Conservation (phyloP, 2,329 filamentous ascomycete genomes). For the Basipetospora chlamydospora region DNA sequence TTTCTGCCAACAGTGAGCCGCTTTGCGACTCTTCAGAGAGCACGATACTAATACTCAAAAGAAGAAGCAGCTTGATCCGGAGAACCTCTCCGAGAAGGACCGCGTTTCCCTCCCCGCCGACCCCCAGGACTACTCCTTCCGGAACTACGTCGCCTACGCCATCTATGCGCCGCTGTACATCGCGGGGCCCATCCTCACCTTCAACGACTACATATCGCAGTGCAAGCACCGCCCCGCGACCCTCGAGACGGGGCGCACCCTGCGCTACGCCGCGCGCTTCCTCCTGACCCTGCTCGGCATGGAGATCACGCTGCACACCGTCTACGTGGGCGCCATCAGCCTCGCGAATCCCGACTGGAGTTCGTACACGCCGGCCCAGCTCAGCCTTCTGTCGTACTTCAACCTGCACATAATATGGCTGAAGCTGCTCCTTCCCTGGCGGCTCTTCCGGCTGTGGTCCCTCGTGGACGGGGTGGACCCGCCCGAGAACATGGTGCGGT, state of each 20-base stretch:
- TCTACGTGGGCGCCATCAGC: conserved; percentile 87
- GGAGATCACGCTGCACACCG: conserved; percentile 82
- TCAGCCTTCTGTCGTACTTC: conserved; percentile 85
- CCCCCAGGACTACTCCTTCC: conserved; percentile 56
- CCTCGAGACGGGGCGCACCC: conserved; percentile 54
- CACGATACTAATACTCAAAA: conserved; percentile 51
- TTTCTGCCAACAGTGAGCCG: no score
- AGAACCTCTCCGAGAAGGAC: conserved; percentile 76
- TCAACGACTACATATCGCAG: conserved; percentile 95
- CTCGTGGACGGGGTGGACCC: conserved; percentile 84
- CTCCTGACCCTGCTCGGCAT: conserved; percentile 67
- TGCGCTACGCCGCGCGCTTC: conserved; percentile 75
- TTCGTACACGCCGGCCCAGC: conserved; percentile 71
- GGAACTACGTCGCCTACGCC: conserved; percentile 78
- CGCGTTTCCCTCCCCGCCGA: conserved; percentile 65
- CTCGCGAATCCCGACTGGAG: conserved; percentile 68
- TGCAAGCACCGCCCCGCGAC: conserved; percentile 57
- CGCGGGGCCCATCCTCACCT: conserved; percentile 84
- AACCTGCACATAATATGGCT: conserved; percentile 97
- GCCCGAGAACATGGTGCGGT: conserved; percentile 96
- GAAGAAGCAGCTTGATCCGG: conserved; percentile 93
- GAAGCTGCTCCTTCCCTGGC: conserved; percentile 90
- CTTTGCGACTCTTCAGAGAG: neutral
- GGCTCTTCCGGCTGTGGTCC: conserved; percentile 96
- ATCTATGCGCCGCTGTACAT: conserved; percentile 91